Base-by-base conservation (phyloP, 306 rosid genomes). In the Hylodesmum podocarpum region DNA sequence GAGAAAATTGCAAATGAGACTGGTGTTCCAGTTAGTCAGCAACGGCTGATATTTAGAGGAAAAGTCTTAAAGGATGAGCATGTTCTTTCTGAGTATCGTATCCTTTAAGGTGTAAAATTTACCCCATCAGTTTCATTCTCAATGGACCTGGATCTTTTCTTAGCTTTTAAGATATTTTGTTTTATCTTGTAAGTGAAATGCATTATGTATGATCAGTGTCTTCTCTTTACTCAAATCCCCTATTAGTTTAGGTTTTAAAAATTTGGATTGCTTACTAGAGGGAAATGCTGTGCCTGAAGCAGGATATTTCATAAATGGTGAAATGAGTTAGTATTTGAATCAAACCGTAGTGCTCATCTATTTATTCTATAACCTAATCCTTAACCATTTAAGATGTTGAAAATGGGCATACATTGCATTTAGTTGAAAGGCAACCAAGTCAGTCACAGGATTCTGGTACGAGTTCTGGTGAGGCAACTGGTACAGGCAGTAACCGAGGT, bases 31-130 rank as follows among this genome's bases (percentile, higher is more conserved):
- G 94, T 88, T 74, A 83, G 65, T 84, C 97, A 82, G 87, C 99
- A 96, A 72, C 93, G 99, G 9, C 84, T 96, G 66, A 96, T 96
- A 31, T 96, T 96, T 83, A 89, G 99, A 87, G 99, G 99, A 76
- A 96, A 84, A 80, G 99, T 96, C 70, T 86, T 96, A 66, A 96
- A 92, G 86, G 99, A 96, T 76, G 93, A 89, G 21, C 91, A 89
- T 64, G 71, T 69, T 51, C 98, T 96, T 70, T 89, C 97, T 29
- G 94, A 92, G 34, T 96, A 96, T 80, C 89, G 98, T 96, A 96
- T 96, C 99, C 99, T 84, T 36, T 66, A 27, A 71, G 7, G 41
- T 55, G 21, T 63, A 21, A 2, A 68, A 14, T 61, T 0, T 36
- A 54, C 53, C 25, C 8, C 24, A 10, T 64, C 31, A 51, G 34